Percentiles rank a stretch among this genome's conserved stretches.
phyloP scores from a whole-genome alignment of 2,329 filamentous ascomycete species.

The Chrysosporium queenslandicum region DNA sequence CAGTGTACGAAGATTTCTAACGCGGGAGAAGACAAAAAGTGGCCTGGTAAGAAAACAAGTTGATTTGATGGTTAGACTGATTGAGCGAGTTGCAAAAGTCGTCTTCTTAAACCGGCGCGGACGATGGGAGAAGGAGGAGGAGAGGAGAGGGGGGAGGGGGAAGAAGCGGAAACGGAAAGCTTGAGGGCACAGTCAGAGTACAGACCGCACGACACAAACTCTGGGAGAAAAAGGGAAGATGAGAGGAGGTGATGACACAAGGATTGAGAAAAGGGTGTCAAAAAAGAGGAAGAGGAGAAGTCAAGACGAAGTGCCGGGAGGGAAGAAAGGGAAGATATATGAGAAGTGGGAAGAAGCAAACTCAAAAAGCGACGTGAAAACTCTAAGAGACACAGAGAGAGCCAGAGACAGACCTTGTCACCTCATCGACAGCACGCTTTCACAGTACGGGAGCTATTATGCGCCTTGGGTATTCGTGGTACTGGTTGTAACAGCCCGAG shows the following conservation, averaged over 20 bases:
- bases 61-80: neutral
- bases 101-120: slow-evolving; percentile 13
- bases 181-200: slow-evolving; percentile 10
- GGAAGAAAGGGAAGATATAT: slow-evolving; percentile 14
- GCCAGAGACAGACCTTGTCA: slow-evolving; percentile 7
- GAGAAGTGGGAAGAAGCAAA: slow-evolving; percentile 11
- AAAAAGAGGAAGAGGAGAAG: slow-evolving; percentile 12
- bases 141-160: slow-evolving; percentile 5
- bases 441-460: slow-evolving; percentile 3
- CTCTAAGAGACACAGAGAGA: slow-evolving; percentile 4
- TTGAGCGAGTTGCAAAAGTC: neutral
- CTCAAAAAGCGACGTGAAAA: slow-evolving; percentile 5
- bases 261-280: slow-evolving; percentile 10
- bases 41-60: neutral
- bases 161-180: neutral
- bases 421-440: neutral
- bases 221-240: neutral
- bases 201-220: slow-evolving; percentile 6
- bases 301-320: slow-evolving; percentile 7
- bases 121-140: slow-evolving; percentile 8
- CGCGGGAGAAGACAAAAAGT: slow-evolving; percentile 1
- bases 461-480: slow-evolving; percentile 7
- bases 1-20: neutral
- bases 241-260: slow-evolving; percentile 7
- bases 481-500: slow-evolving; percentile 10